Evolutionary conservation across 1,284 basidiomycete genomes (phyloP).

Genomic region (Agroathelia rolfsii): DNA sequence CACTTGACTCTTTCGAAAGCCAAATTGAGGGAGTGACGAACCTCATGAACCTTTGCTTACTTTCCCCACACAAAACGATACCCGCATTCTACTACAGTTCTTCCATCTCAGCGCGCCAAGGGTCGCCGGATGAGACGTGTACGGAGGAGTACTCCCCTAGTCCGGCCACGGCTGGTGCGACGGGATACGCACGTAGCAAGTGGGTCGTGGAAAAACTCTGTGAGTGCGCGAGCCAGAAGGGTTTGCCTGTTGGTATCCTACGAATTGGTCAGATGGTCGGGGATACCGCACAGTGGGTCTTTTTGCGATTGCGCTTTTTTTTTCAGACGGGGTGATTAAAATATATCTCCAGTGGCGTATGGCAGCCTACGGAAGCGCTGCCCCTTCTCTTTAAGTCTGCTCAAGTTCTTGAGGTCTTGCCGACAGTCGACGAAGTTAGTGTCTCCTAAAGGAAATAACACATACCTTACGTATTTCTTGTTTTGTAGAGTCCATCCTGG

Average conservation of each 20-base stretch:
- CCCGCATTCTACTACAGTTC: slow-evolving; percentile 49
- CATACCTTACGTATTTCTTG: background rate
- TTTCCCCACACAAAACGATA: slow-evolving; percentile 26
- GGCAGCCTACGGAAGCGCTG: slow-evolving; percentile 53
- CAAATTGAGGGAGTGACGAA: slow-evolving; percentile 43
- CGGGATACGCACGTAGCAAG: slow-evolving; percentile 50
- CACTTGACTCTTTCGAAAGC: slow-evolving; percentile 36
- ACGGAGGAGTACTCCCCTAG: slow-evolving; percentile 28
- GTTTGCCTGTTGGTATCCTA: slow-evolving; percentile 29
- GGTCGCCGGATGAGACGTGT: slow-evolving; percentile 18
- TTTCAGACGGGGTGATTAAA: background rate
- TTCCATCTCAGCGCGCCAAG: slow-evolving; percentile 33
- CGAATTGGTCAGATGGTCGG: slow-evolving; percentile 45
- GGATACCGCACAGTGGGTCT: slow-evolving; percentile 26
- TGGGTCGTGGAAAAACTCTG: slow-evolving; percentile 55
- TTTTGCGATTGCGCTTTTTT: slow-evolving; percentile 3
- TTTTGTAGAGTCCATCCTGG: slow-evolving; percentile 34
- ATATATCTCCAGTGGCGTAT: slow-evolving; percentile 30
- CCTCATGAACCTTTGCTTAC: slow-evolving; percentile 41
- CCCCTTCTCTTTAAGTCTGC: slow-evolving; percentile 24
- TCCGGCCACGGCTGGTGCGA: slow-evolving; percentile 29
- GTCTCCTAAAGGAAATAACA: background rate
- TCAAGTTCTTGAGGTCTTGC: slow-evolving; percentile 35
- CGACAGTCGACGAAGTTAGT: slow-evolving; percentile 30
- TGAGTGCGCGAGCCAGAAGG: slow-evolving; percentile 24